Base-by-base conservation (phyloP, 331 rosid genomes). In the Dryas integrifolia region DNA sequence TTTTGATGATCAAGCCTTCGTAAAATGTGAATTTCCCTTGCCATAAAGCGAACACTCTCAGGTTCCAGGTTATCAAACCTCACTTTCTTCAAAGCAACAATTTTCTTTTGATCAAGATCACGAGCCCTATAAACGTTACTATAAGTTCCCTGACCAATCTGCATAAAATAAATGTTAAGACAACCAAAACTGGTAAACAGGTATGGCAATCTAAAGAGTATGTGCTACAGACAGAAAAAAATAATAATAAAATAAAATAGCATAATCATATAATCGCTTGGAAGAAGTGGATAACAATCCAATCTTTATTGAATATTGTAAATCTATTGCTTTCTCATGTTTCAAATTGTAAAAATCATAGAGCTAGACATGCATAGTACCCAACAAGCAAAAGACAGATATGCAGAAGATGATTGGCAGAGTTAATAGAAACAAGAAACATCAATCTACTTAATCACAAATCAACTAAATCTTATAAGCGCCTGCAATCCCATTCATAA, bases 61-160 rank as follows among this genome's bases (percentile, higher is more conserved):
- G 97, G 97, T 79, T 92, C 97, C 57, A 90, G 85, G 84, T 87
- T 89, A 82, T 92, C 97, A 82, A 92, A 92, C 81, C 96, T 87
- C 64, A 92, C 97, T 89, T 92, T 92, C 85, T 92, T 92, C 84
- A 92, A 67, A 48, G 97, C 97, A 81, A 92, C 97, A 52, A 88
- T 87, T 85, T 92, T 92, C 76, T 80, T 89, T 75, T 89, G 96
- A 64, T 89, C 97, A 76, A 92, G 96, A 69, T 92, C 97, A 74
- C 97, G 97, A 71, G 97, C 97, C 80, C 90, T 87, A 77, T 92
- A 92, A 48, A 90, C 98, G 69, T 88, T 90, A 76, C 98, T 92
- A 73, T 92, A 92, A 77, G 98, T 92, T 79, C 98, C 98, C 84
- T 90, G 98, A 58, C 96, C 98, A 86, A 92, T 92, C 98, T 92